phyloP scores from a whole-genome alignment of 768 basidiomycete genomes.

The Cystofilobasidium capitatum region DNA sequence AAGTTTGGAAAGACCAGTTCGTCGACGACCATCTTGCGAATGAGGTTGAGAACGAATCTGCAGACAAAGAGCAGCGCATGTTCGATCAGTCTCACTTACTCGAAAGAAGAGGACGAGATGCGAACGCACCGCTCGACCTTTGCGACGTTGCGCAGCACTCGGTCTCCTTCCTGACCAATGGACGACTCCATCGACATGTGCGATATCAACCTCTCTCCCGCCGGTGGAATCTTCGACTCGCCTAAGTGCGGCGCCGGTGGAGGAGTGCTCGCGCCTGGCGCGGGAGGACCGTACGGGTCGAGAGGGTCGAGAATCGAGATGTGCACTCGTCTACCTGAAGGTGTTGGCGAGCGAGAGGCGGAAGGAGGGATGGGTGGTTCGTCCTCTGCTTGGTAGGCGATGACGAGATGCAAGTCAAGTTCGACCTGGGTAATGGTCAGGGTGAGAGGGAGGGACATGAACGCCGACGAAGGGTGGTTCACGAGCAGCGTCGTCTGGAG shows the following conservation, averaged over 20 bases:
- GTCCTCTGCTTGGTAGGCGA: slow-evolving; percentile 65
- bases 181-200: slow-evolving; percentile 21
- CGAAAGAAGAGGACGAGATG: not conserved
- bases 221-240: slow-evolving; percentile 15
- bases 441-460: slow-evolving; percentile 94
- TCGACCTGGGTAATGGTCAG: slow-evolving; percentile 82
- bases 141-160: slow-evolving; percentile 27
- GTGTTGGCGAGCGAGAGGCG: not conserved
- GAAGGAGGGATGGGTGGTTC: not conserved
- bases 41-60: slow-evolving; percentile 23
- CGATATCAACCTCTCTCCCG: slow-evolving; percentile 22
- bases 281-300: slow-evolving; percentile 70
- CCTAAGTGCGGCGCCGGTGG: not conserved
- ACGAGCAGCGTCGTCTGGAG: slow-evolving; percentile 87
- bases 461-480: slow-evolving; percentile 90
- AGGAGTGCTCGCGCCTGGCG: not conserved
- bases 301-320: slow-evolving; percentile 78
- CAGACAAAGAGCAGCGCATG: not conserved
- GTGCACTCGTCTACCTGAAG: slow-evolving; percentile 58
- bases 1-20: slow-evolving; percentile 95
- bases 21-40: slow-evolving; percentile 59
- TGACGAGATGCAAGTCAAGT: slow-evolving; percentile 74
- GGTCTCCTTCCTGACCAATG: slow-evolving; percentile 26
- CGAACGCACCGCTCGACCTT: slow-evolving; percentile 25
- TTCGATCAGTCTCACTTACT: not conserved